phyloP scores from a whole-genome alignment of 495 filamentous ascomycete species.

The Aspergillus sclerotioniger region DNA sequence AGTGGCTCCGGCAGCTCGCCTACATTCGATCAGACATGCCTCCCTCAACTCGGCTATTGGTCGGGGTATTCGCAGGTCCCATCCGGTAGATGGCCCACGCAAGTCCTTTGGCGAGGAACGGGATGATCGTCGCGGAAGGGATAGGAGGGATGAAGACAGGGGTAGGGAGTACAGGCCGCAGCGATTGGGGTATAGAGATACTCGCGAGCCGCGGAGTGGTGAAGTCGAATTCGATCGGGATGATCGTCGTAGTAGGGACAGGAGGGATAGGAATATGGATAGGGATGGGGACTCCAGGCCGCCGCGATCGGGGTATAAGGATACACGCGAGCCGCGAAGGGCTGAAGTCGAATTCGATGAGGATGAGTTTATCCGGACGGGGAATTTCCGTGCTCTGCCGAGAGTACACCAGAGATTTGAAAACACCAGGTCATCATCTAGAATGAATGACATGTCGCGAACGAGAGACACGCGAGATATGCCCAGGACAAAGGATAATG shows the following conservation, averaged over 20 bases:
- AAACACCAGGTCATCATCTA: neutral
- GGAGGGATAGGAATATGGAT: no score
- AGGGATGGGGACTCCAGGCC: neutral
- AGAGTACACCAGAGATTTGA: conserved; percentile 25
- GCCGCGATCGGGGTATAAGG: neutral
- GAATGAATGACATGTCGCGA: neutral
- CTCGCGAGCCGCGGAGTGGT: neutral
- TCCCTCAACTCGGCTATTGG: conserved; percentile 58
- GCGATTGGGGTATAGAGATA: neutral
- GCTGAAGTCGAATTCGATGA: conserved; percentile 26
- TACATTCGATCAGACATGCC: conserved; percentile 34
- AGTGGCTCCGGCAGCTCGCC: neutral
- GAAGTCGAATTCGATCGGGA: no score
- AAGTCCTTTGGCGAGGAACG: no score
- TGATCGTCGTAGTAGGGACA: no score
- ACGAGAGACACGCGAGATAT: neutral
- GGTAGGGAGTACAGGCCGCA: neutral
- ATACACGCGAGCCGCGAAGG: neutral
- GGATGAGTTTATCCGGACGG: conserved; percentile 35
- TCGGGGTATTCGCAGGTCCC: conserved; percentile 48
- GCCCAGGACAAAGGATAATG: neutral
- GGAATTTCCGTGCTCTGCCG: conserved; percentile 32
- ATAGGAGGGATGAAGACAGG: neutral
- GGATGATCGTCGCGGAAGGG: no score
- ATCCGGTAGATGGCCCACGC: conserved; percentile 11